Percentiles rank a stretch among this genome's conserved stretches.
These are phyloP conservation scores for Trichoderma atrobrunneum DNA, from an alignment of 2,329 filamentous ascomycete genomes.

Conservation along the genomic window DNA sequence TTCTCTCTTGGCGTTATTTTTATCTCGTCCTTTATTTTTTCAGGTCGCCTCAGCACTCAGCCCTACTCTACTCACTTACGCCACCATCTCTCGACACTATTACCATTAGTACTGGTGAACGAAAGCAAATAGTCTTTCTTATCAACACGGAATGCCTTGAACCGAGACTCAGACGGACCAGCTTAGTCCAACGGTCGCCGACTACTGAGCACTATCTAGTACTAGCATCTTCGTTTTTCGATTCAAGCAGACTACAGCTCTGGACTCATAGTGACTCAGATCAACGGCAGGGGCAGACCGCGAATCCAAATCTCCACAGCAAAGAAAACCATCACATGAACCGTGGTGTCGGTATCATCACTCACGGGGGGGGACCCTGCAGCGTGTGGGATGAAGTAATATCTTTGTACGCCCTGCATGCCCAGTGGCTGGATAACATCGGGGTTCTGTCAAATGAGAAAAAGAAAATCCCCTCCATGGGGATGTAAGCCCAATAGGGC, in stretches of 20 bases:
- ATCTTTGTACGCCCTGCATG: background rate
- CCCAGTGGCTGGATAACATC: background rate
- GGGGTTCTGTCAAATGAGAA: background rate
- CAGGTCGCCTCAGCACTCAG: constrained; percentile 4
- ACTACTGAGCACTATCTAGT: background rate
- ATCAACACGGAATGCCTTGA: background rate
- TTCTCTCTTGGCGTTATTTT: background rate
- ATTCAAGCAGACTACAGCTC: background rate
- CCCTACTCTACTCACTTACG: background rate
- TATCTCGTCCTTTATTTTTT: background rate
- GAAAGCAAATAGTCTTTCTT: background rate
- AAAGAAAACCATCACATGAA: background rate
- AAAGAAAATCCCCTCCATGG: background rate
- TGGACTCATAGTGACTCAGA: background rate
- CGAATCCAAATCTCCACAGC: background rate
- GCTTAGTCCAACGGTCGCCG: background rate
- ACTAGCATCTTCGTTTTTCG: background rate
- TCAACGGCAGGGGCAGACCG: background rate
- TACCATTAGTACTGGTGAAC: background rate
- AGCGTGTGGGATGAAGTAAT: background rate
- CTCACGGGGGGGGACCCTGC: background rate
- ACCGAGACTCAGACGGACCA: background rate
- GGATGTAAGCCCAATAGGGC: constrained; percentile 11
- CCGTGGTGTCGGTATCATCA: background rate
- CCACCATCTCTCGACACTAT: background rate